Evolutionary conservation across 495 filamentous ascomycete genomes (phyloP).

Genomic region (Podospora tetraspora): DNA sequence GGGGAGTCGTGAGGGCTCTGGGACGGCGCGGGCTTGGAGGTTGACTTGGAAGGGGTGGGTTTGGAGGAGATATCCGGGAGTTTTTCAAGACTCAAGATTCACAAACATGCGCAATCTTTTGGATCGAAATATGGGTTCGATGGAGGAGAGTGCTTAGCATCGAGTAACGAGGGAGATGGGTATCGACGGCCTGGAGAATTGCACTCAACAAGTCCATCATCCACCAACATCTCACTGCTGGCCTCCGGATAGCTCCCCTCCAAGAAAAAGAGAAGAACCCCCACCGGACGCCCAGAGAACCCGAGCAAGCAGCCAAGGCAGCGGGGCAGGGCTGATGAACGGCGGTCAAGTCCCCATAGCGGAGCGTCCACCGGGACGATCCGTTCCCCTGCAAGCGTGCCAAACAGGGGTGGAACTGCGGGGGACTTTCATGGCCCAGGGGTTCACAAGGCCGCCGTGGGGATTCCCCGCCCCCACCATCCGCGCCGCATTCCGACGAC

Average conservation of each 20-base stretch:
- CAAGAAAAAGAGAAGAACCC: background rate
- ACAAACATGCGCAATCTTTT: background rate
- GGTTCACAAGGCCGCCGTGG: background rate
- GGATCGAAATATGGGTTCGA: background rate
- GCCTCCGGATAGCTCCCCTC: background rate
- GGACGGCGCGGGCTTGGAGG: background rate
- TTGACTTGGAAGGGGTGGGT: background rate
- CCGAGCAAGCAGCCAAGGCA: background rate
- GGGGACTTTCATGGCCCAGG: background rate
- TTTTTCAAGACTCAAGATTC: background rate
- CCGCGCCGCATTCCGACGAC: background rate
- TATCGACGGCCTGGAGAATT: too few species aligned
- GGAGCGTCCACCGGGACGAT: background rate
- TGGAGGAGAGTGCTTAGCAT: background rate
- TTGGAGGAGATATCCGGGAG: background rate
- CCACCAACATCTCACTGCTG: background rate
- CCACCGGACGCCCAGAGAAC: background rate
- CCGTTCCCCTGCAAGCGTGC: background rate
- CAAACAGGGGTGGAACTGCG: background rate
- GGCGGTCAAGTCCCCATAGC: background rate
- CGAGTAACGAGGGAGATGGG: background rate
- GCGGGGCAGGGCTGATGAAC: background rate
- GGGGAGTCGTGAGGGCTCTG: constrained; percentile 41
- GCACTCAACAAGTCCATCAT: background rate
- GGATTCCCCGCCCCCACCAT: constrained; percentile 6